Evolutionary conservation across 2,329 filamentous ascomycete species (phyloP).

Genomic region (Colletotrichum trifolii): DNA sequence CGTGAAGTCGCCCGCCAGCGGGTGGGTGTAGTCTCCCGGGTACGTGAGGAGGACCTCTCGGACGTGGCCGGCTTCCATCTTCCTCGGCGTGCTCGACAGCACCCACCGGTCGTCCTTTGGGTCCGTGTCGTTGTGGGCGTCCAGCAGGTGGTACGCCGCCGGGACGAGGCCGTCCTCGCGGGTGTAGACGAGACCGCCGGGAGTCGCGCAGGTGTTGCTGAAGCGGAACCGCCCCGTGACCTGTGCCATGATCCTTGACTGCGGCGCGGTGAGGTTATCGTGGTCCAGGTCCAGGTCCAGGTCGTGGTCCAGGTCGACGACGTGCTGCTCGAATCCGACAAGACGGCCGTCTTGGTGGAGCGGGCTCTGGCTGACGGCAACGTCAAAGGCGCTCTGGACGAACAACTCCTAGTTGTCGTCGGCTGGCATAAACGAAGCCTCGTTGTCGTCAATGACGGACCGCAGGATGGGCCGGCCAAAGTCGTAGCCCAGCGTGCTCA

Average conservation of each 20-base stretch:
- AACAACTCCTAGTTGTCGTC: slow-evolving; percentile 29
- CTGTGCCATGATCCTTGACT: slow-evolving; percentile 22
- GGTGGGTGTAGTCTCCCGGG: background rate
- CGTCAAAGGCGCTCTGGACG: background rate
- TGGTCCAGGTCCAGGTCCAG: too few relatives aligned
- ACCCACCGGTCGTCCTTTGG: slow-evolving; percentile 25
- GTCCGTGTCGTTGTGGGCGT: background rate
- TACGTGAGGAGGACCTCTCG: slow-evolving; percentile 10
- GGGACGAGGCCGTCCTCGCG: background rate
- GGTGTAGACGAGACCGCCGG: slow-evolving; percentile 17
- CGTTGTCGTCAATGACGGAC: slow-evolving; percentile 1
- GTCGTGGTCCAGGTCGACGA: too few relatives aligned
- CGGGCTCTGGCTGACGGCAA: too few relatives aligned
- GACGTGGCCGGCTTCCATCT: slow-evolving; percentile 21
- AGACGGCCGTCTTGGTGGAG: too few relatives aligned
- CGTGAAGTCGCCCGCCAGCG: background rate
- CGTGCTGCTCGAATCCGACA: background rate
- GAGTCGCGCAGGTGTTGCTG: slow-evolving; percentile 23
- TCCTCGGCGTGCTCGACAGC: slow-evolving; percentile 12
- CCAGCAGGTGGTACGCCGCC: slow-evolving; percentile 13
- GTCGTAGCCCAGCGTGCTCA: slow-evolving; percentile 18
- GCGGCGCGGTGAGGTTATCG: slow-evolving; percentile 40
- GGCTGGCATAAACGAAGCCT: slow-evolving; percentile 7
- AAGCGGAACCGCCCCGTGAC: slow-evolving; percentile 3
- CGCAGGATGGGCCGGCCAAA: slow-evolving; percentile 18